Base-by-base conservation (phyloP, 805 yeast species). In the Candida krabiensis region DNA sequence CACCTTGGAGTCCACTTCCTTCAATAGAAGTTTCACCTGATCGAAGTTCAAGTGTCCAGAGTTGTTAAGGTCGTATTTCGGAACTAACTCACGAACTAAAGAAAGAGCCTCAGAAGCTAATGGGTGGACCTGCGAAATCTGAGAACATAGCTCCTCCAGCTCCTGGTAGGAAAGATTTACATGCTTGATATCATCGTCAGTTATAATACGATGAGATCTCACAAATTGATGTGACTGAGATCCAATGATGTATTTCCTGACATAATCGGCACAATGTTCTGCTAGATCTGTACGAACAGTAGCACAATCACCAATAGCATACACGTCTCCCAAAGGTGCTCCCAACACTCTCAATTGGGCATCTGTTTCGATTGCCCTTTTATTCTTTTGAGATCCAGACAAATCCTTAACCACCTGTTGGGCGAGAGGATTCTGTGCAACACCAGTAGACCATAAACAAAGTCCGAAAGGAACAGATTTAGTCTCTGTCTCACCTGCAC, bases 361-460 rank as follows among this genome's bases (percentile, higher is more conserved):
- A 56, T 83, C 89, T 1, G 88, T 82, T 55, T 83, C 88, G 33
- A 83, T 75, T n/a, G 88, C 89, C 49, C 84, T 74, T 50, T 68
- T 72, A 55, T 83, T 83, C 47, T 66, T 67, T 61, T 83, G 88
- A 21, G 62, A 55, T 1, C 61, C 67, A 11, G 63, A 55, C 25
- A 83, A 62, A n/a, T 67, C 58, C 15, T 67, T 60, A 31, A 74
- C 81, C 30, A 83, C 67, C 26, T 70, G 70, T 53, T 71, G 70
- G 6, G 86, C 80, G 34, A 83, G 56, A 12, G 82, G 83, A 43
- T 78, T 73, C 49, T 77, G 81, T 5, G 84, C 77, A 27, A 82
- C 85, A 43, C 89, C 89, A 1, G 89, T 83, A 1, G 87, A 80
- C 89, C 89, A 83, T 31, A 83, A 56, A 55, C 87, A 80, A 25